phyloP scores from a whole-genome alignment of 768 basidiomycete species.

The Kockovaella imperatae region DNA sequence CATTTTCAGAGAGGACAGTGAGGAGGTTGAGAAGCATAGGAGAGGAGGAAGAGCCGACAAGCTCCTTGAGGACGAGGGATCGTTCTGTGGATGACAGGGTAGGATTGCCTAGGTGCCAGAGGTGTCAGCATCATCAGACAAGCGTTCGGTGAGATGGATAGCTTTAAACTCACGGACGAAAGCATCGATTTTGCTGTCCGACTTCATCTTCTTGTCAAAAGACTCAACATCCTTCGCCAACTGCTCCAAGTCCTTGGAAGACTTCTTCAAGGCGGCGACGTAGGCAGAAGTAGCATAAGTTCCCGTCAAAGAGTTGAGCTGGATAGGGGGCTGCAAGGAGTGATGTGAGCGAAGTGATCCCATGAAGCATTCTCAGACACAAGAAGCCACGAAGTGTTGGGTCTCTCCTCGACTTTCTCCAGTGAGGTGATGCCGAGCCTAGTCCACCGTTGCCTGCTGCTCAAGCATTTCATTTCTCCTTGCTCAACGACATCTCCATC shows the following conservation, averaged over 20 bases:
- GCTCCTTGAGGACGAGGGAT: constrained; percentile 55
- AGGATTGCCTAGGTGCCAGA: constrained; percentile 57
- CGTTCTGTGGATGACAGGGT: constrained; percentile 79
- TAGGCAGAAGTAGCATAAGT: constrained; percentile 45
- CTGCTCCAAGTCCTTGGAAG: constrained; percentile 69
- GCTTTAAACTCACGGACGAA: constrained; percentile 53
- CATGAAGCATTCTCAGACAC: no score
- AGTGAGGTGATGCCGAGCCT: neutral
- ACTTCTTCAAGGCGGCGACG: constrained; percentile 57
- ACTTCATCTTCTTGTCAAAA: constrained; percentile 63
- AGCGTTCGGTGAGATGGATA: no score
- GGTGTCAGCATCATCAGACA: constrained; percentile 3
- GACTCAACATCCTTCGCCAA: constrained; percentile 74
- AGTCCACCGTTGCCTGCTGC: no score
- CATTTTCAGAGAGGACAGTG: constrained; percentile 82
- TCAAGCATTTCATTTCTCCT: no score
- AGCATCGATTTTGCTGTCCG: constrained; percentile 56
- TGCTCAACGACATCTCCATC: no score
- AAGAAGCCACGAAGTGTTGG: neutral
- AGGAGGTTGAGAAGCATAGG: constrained; percentile 84
- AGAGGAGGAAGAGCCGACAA: constrained; percentile 54
- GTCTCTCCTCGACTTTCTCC: neutral
- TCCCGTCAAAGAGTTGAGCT: constrained; percentile 45
- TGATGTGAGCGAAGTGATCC: neutral
- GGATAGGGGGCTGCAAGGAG: constrained; percentile 40